Base-by-base conservation (phyloP, 495 filamentous ascomycete genomes). In the Cryomyces minteri region DNA sequence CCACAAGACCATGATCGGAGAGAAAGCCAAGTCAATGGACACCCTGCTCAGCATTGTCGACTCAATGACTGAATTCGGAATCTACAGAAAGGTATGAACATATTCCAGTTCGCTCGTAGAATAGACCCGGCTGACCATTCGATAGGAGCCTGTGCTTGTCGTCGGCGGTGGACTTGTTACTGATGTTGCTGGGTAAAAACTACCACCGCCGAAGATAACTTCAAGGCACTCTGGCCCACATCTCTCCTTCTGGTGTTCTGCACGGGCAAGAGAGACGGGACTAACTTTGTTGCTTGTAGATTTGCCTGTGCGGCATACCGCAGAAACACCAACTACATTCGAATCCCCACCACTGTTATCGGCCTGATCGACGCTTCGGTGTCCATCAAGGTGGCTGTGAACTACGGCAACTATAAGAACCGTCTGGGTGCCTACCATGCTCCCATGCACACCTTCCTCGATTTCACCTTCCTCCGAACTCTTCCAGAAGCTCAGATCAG, bases 331-430 rank as follows among this genome's bases (percentile, higher is more conserved):
- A 61, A 62, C 52, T 64, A 48, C 55, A 64, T 65, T 39, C 66
- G 69, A 32, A 60, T 80, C 32, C 76, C 76, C 5, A 79, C 76
- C 5, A 80, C 76, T 0, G 67, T 79, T 46, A 77, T 80, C 54
- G 76, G 76, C 30, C 58, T 80, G 44, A 79, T 80, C 46, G 76
- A 80, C 53, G 76, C 76, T 4, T 74, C 70, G 3, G 76, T 79
- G 39, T 72, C 67, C 34, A 79, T 79, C 57, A 78, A 76, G 49
- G 71, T 77, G 10, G 74, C 72, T 28, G 75, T 82, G 45, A 80
- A 81, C 58, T 72, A 79, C 44, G 71, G 71, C 48, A 68, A 72
- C 48, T 74, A 76, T 55, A 79, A 80, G 63, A 80, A 80, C 54
- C 61, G 74, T 4, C 66, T 80, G 2, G 76, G 76, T 5, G 76